Conservation (phyloP, 2,329 filamentous ascomycete species). For the Xylariales sp. region DNA sequence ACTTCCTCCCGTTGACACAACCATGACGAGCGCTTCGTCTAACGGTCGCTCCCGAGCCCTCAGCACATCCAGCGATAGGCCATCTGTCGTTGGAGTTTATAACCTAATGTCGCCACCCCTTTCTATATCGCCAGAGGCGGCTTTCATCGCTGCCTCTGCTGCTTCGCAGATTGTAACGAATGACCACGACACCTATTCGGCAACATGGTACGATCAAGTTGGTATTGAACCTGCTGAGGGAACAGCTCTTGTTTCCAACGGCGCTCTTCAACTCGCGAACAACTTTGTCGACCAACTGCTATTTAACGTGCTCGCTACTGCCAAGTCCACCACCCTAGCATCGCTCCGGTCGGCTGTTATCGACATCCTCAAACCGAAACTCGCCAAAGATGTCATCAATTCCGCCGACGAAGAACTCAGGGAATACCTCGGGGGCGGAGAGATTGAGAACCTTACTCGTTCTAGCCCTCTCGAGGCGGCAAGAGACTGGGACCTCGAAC, state of each 20-base stretch:
- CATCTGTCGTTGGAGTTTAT: conserved; percentile 66
- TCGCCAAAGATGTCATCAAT: conserved; percentile 85
- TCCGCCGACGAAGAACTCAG: conserved; percentile 87
- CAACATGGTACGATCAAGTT: conserved; percentile 76
- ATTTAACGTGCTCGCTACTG: conserved; percentile 85
- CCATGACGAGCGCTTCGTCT: conserved; percentile 44
- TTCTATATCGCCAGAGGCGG: conserved; percentile 78
- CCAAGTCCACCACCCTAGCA: conserved; percentile 80
- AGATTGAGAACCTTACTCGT: conserved; percentile 76
- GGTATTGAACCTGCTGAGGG: conserved; percentile 73
- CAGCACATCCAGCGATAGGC: conserved; percentile 78
- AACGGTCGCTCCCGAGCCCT: conserved; percentile 61
- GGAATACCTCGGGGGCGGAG: conserved; percentile 84
- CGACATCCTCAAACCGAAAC: conserved; percentile 87
- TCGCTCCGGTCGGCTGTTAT: conserved; percentile 83
- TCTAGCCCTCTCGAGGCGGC: conserved; percentile 63
- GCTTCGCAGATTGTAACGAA: conserved; percentile 93
- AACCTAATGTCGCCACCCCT: conserved; percentile 74
- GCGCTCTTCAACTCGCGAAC: conserved; percentile 84
- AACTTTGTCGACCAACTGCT: conserved; percentile 93
- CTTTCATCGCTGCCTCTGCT: conserved; percentile 87
- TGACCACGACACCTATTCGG: conserved; percentile 80
- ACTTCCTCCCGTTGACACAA: conserved; percentile 37
- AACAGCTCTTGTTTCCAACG: conserved; percentile 76
- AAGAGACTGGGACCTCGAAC: conserved; percentile 86